These are phyloP conservation scores for Pseudogymnoascus sp. DNA, from an alignment of 2,329 filamentous ascomycete species.

Conservation along the genomic window DNA sequence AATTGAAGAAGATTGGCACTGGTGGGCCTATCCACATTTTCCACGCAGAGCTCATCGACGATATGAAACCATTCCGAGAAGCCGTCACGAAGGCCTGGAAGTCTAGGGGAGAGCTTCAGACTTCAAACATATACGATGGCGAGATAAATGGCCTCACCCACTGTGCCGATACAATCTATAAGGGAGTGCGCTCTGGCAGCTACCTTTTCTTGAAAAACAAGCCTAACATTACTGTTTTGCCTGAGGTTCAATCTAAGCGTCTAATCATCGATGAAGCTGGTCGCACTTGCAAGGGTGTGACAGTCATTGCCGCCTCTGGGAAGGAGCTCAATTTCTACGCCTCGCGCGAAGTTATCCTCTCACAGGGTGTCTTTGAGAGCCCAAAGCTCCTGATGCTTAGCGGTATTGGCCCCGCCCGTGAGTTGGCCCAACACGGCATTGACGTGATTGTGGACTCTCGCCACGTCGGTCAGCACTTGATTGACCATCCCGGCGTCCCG, in stretches of 20 bases:
- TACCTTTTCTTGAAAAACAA: constrained; percentile 44
- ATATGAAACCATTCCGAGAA: constrained; percentile 42
- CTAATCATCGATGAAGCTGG: constrained; percentile 42
- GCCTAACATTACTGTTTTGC: constrained; percentile 45
- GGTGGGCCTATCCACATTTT: constrained; percentile 18
- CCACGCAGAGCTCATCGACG: constrained; percentile 44
- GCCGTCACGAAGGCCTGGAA: constrained; percentile 43
- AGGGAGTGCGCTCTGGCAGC: constrained; percentile 43
- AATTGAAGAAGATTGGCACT: no score
- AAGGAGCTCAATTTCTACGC: constrained; percentile 39
- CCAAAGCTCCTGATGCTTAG: constrained; percentile 11
- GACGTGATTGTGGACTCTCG: constrained; percentile 21
- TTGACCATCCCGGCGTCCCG: constrained; percentile 33
- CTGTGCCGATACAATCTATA: constrained; percentile 47
- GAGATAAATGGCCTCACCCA: constrained; percentile 45
- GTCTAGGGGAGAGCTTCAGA: constrained; percentile 37
- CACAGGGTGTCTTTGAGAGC: constrained; percentile 10
- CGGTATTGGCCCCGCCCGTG: constrained; percentile 14
- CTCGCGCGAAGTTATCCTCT: not conserved
- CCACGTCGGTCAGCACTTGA: constrained; percentile 26
- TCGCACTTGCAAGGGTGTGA: constrained; percentile 37
- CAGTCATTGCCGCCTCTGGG: constrained; percentile 32
- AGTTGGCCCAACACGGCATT: constrained; percentile 27
- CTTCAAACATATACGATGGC: constrained; percentile 47
- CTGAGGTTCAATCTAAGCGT: constrained; percentile 41